A percentile compares a stretch with the other conserved stretches of the same genome.
phyloP scores from a whole-genome alignment of 345 rosid species.

The Brassica rapa region DNA sequence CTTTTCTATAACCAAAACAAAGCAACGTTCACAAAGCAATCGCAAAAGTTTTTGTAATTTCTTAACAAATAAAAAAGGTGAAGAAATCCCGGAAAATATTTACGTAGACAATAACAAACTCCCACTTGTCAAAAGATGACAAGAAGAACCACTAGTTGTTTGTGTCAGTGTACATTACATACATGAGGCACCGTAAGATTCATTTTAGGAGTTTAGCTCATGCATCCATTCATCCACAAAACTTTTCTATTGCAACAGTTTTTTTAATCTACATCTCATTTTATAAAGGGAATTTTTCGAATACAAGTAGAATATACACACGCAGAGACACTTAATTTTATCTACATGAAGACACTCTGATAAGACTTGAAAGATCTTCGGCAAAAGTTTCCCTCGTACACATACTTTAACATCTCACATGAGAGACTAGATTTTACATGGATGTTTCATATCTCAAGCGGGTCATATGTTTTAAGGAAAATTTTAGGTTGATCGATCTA shows the following conservation, averaged over 20 bases:
- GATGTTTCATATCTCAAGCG: slow-evolving; percentile 12
- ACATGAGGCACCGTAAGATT: neutral
- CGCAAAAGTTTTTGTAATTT: neutral
- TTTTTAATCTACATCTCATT: neutral
- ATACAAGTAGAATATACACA: neutral
- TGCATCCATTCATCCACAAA: slow-evolving; percentile 6
- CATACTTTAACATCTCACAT: neutral
- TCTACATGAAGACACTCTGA: neutral
- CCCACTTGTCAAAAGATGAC: slow-evolving; percentile 36
- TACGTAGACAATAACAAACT: slow-evolving; percentile 25
- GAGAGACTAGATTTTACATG: slow-evolving; percentile 22
- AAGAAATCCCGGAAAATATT: neutral
- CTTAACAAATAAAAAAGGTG: neutral
- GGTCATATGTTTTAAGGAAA: neutral
- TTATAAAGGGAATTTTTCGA: neutral
- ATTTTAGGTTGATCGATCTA: slow-evolving; percentile 6
- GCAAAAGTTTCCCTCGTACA: slow-evolving; percentile 7
- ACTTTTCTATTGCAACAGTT: neutral
- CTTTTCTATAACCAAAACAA: neutral
- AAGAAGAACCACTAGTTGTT: slow-evolving; percentile 19
- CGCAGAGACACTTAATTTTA: slow-evolving; percentile 1
- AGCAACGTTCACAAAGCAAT: neutral
- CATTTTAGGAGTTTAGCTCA: neutral
- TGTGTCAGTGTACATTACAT: too few relatives aligned
- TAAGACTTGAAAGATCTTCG: neutral